Base-by-base conservation (phyloP, 176 grass and related monocot genomes). In the Musa itinerans region DNA sequence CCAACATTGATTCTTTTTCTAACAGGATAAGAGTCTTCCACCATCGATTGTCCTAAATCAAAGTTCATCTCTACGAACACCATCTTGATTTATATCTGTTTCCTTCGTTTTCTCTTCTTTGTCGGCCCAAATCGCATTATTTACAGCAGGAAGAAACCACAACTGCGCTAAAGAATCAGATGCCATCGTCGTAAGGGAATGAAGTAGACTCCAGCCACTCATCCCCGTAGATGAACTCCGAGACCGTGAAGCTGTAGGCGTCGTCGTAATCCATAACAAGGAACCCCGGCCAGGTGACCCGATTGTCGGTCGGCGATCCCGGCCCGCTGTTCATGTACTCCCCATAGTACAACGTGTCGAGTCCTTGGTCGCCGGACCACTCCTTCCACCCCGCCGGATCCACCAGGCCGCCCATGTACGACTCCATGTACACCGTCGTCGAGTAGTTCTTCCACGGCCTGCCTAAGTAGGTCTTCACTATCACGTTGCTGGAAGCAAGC, bases 271-370 rank as follows among this genome's bases (percentile, higher is more conserved):
- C 34, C 72, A 86, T 86, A 6, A 78, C 9, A 14, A 74, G 84
- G 75, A 22, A 78, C 15, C 79, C 84, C 4, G 74, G 79, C 84
- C 84, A 86, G 0, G 24, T 69, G 17, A 86, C 75, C 27, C 84
- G 69, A 7, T 58, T 8, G 2, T 27, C 61, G 6, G 62, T 62
- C 49, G 8, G 63, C 1, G 84, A 26, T 1, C 84, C 84, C 20
- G 74, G 69, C 8, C 84, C 84, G 50, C 8, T 43, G 43, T 86
- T 86, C 34, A 21, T 65, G 52, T 78, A 86, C 74, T 86, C 84
- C 29, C 78, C 84, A n/a, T 81, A 86, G 79, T 86, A 86, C 50
- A 86, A 52, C 1, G 68, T 82, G 43, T 29, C 76, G 26, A 82
- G 54, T 2, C 59, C 59, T 4, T 57, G 68, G 54, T 25, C 62